phyloP scores from a whole-genome alignment of 306 rosid genomes.

The Casuarina equisetifolia region DNA sequence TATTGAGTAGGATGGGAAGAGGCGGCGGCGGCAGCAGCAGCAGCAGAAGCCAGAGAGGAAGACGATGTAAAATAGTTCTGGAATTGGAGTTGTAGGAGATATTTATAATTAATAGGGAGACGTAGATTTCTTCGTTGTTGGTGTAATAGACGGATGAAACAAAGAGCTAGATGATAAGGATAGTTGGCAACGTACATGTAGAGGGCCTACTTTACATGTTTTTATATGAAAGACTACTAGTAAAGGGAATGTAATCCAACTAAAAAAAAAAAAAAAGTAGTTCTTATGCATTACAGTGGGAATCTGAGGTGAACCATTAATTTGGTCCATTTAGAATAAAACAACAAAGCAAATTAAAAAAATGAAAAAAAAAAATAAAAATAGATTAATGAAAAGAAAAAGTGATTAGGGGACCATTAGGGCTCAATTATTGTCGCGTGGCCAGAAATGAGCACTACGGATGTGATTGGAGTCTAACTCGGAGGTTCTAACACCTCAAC shows the following conservation, averaged over 20 bases:
- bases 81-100: constrained; percentile 27
- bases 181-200: constrained; percentile 20
- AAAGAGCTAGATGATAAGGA: constrained; percentile 16
- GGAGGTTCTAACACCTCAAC: too few species aligned
- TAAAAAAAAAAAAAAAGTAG: background rate
- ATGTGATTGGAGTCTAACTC: background rate
- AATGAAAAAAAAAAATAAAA: background rate
- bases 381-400: background rate
- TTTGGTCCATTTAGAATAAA: constrained; percentile 3
- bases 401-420: constrained; percentile 6
- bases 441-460: background rate
- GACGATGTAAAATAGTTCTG: background rate
- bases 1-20: background rate
- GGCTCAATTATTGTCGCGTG: background rate
- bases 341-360: background rate
- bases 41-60: background rate
- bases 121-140: constrained; percentile 1
- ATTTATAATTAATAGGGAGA: constrained; percentile 19
- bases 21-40: background rate
- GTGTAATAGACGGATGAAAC: constrained; percentile 31
- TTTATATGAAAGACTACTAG: background rate
- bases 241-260: constrained; percentile 10
- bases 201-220: constrained; percentile 32
- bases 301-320: constrained; percentile 39
- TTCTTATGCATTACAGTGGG: constrained; percentile 28